These are phyloP conservation scores for Martiniozyma abietophila DNA, from an alignment of 805 yeast genomes.

Conservation along the genomic window DNA sequence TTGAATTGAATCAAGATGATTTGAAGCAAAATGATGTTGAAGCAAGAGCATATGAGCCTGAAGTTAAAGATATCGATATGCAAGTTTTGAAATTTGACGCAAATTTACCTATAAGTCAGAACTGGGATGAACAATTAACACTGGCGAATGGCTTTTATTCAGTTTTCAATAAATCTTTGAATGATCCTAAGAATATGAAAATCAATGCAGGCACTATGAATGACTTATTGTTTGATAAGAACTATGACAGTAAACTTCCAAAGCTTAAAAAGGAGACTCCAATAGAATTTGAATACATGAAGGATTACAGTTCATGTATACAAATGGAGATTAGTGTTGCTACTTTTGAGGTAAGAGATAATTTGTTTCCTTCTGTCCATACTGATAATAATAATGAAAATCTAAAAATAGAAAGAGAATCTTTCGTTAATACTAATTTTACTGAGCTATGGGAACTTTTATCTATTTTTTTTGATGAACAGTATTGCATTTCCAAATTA, in stretches of 20 bases:
- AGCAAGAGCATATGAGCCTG: slow-evolving; percentile 68
- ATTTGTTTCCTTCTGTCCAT: too few relatives aligned
- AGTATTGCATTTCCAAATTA: slow-evolving; percentile 11
- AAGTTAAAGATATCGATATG: slow-evolving; percentile 37
- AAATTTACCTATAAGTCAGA: slow-evolving; percentile 39
- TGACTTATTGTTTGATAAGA: not conserved
- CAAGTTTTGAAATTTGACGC: slow-evolving; percentile 33
- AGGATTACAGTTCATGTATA: too few relatives aligned
- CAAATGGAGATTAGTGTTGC: too few relatives aligned
- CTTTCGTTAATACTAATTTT: too few relatives aligned
- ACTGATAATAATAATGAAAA: not conserved
- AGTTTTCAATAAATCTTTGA: slow-evolving; percentile 23
- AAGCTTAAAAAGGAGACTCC: not conserved
- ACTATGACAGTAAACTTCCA: not conserved
- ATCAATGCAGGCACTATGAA: slow-evolving; percentile 12
- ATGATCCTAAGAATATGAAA: slow-evolving; percentile 9
- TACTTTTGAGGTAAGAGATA: too few relatives aligned
- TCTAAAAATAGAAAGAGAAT: not conserved
- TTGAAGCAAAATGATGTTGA: slow-evolving; percentile 27
- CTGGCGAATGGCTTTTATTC: slow-evolving; percentile 40
- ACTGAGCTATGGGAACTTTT: slow-evolving; percentile 46
- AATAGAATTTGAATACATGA: too few relatives aligned
- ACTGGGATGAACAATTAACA: slow-evolving; percentile 59
- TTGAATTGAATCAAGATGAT: slow-evolving; percentile 7
- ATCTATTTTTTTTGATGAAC: slow-evolving; percentile 51